Conservation (phyloP, 306 rosid genomes). For the Fragaria ananassa region DNA sequence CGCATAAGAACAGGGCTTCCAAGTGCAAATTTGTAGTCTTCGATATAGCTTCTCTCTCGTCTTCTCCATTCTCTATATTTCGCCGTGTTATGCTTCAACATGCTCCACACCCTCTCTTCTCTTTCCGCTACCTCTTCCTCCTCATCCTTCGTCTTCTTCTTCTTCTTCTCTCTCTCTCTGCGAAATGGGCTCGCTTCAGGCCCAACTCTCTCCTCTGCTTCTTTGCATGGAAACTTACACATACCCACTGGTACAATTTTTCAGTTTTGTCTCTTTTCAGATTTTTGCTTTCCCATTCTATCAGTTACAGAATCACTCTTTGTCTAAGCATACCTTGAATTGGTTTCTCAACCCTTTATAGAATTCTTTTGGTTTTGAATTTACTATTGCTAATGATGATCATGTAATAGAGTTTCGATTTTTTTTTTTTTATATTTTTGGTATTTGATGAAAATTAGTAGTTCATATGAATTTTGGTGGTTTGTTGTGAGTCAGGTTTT, state of each 20-base stretch:
- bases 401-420: neutral
- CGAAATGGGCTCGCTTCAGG: neutral
- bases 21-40: too few relatives aligned
- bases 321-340: neutral
- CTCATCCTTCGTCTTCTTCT: neutral
- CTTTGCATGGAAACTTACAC: conserved; percentile 11
- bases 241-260: neutral
- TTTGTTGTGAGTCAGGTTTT: neutral
- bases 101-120: neutral
- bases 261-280: neutral
- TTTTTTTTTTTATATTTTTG: neutral
- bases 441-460: neutral
- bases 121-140: too few relatives aligned
- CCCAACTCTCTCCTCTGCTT: neutral
- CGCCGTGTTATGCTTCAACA: neutral
- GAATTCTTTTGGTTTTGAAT: neutral
- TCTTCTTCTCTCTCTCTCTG: neutral
- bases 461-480: neutral
- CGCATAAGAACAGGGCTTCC: too few relatives aligned
- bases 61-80: neutral
- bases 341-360: neutral
- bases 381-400: neutral
- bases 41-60: neutral
- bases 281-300: neutral
- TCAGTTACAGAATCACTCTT: neutral